A percentile compares a stretch with the other conserved stretches of the same genome.
Evolutionary conservation across 2,329 filamentous ascomycete genomes (phyloP).

Genomic region (Ampelomyces quisqualis): DNA sequence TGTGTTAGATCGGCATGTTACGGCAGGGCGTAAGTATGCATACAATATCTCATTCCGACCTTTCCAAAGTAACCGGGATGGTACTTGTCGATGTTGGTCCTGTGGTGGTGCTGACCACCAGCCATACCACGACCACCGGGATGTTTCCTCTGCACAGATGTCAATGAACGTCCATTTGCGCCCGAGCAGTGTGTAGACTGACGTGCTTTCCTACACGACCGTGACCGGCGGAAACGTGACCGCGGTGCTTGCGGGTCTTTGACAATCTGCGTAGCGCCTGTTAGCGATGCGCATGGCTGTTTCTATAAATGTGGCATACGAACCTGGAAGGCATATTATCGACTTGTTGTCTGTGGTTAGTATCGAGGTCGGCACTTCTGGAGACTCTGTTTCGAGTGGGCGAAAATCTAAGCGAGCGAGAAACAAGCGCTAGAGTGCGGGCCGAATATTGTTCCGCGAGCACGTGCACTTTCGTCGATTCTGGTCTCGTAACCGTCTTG

Average conservation of each 20-base stretch:
- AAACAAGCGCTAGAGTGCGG: too few species aligned
- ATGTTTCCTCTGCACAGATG: conserved; percentile 64
- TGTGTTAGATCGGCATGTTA: conserved; percentile 48
- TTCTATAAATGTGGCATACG: conserved; percentile 7
- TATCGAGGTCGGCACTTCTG: conserved; percentile 17
- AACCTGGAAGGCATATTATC: conserved; percentile 37
- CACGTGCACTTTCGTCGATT: too few species aligned
- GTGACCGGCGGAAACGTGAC: conserved; percentile 97
- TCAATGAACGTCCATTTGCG: conserved; percentile 3
- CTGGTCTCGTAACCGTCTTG: too few species aligned
- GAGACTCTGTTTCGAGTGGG: conserved; percentile 12
- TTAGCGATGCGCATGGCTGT: conserved; percentile 2
- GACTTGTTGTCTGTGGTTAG: conserved; percentile 30
- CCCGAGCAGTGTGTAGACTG: conserved; percentile 3
- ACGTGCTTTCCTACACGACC: conserved; percentile 96
- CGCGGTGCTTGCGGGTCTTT: conserved; percentile 60
- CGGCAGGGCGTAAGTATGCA: conserved; percentile 2
- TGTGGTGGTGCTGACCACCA: conserved; percentile 98
- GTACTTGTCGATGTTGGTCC: conserved; percentile 91
- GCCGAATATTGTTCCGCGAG: conserved; percentile 6
- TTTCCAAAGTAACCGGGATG: conserved; percentile 99
- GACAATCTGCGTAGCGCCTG: conserved; percentile 16
- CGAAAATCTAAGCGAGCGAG: conserved; percentile 21
- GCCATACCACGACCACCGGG: conserved; percentile 78
- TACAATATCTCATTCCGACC: conserved; percentile 63